phyloP scores from a whole-genome alignment of 2,329 filamentous ascomycete species.

The Colletotrichum sojae region DNA sequence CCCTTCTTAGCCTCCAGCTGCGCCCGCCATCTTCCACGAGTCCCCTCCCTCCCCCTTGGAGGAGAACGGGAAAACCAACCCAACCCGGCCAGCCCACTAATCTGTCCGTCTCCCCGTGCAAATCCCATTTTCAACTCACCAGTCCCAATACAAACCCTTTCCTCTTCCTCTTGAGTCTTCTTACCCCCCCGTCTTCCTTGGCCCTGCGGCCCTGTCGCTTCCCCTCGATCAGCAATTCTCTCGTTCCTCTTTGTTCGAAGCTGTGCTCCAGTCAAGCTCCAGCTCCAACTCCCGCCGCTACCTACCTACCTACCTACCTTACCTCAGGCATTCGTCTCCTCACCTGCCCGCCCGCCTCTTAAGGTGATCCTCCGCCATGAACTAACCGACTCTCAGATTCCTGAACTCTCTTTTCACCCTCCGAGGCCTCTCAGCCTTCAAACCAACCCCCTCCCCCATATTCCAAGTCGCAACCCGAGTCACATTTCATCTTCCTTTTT shows the following conservation, averaged over 20 bases:
- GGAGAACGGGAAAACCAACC: too few species aligned
- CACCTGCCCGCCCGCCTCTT: constrained; percentile 20
- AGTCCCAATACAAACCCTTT: constrained; percentile 24
- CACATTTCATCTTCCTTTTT: neutral
- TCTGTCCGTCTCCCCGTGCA: constrained; percentile 24
- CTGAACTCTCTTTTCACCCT: constrained; percentile 17
- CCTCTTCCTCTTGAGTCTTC: constrained; percentile 6
- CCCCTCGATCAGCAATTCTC: constrained; percentile 30
- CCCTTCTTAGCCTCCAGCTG: constrained; percentile 12
- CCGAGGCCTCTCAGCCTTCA: constrained; percentile 33
- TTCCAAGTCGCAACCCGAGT: neutral
- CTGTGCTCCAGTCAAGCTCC: constrained; percentile 37
- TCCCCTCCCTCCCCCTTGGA: neutral
- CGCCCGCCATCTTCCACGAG: constrained; percentile 20
- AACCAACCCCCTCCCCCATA: neutral
- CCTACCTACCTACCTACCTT: neutral
- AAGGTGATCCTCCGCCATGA: constrained; percentile 40
- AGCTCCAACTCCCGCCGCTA: constrained; percentile 20
- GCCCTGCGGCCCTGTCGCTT: constrained; percentile 24
- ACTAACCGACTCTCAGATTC: constrained; percentile 31
- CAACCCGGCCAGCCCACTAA: too few species aligned
- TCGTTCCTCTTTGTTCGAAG: constrained; percentile 32
- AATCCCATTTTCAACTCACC: constrained; percentile 18
- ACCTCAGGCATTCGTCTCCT: constrained; percentile 36
- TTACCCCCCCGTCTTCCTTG: constrained; percentile 27